Percentiles rank a stretch among this genome's conserved stretches.
phyloP scores from a whole-genome alignment of 352 stramenopile species.

The Pythium aristosporum region DNA sequence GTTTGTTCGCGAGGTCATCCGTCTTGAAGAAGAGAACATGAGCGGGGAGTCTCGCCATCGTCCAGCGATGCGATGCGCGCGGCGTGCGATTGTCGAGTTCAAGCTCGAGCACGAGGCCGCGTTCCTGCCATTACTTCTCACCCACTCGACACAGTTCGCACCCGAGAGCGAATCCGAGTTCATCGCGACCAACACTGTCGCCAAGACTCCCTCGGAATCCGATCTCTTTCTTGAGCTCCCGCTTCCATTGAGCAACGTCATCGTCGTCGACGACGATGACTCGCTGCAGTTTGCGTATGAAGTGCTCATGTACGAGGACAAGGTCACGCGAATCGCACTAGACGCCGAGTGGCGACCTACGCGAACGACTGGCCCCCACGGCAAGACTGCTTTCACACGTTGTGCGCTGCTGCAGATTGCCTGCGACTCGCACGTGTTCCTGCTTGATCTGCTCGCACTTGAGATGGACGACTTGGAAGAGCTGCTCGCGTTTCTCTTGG shows the following conservation, averaged over 20 bases:
- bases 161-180: background rate
- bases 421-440: constrained; percentile 59
- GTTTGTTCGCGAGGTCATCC: constrained; percentile 61
- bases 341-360: constrained; percentile 70
- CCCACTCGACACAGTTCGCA: background rate
- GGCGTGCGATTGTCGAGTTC: constrained; percentile 53
- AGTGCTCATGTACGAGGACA: constrained; percentile 40
- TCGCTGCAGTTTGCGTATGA: constrained; percentile 45
- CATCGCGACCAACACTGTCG: background rate
- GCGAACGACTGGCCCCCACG: background rate
- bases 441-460: constrained; percentile 56
- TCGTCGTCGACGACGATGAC: constrained; percentile 63
- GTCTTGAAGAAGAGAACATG: constrained; percentile 29
- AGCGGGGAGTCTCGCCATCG: constrained; percentile 13
- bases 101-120: constrained; percentile 65
- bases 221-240: constrained; percentile 47
- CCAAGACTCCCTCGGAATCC: background rate
- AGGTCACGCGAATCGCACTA: constrained; percentile 42
- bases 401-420: constrained; percentile 67
- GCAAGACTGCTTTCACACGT: constrained; percentile 35
- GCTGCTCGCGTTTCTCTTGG: constrained; percentile 50
- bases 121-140: constrained; percentile 58
- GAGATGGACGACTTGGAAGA: constrained; percentile 57
- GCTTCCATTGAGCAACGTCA: constrained; percentile 34
- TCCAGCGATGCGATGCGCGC: constrained; percentile 28